Base-by-base conservation (phyloP, 805 yeast genomes). In the Metschnikowia santaceciliae region DNA sequence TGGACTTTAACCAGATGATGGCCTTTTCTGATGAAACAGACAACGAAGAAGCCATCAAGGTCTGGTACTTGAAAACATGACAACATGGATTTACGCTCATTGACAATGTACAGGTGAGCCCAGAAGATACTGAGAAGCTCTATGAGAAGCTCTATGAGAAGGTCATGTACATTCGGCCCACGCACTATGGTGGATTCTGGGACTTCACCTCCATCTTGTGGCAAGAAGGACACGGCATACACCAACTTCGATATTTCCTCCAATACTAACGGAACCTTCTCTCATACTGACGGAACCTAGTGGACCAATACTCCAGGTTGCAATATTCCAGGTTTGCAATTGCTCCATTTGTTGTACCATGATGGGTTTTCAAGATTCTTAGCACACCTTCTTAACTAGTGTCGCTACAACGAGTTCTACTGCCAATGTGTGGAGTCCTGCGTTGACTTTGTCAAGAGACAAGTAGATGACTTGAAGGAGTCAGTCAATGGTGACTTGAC, bases 141-240 rank as follows among this genome's bases (percentile, higher is more conserved):
- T 77, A 82, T 49, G 81, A 82, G 55, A 67, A 79, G 56, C 76
- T 84, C 19, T 2, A 2, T 17, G 19, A 17, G 19, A 17, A 17
- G 19, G 19, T 17, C 54, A 75, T 82, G 49, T 82, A 80, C 61
- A 78, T 83, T 45, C 71, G 86, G 39, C 83, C 83, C 23, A 84
- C 90, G 1, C 90, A 84, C 61, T 84, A 85, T 57, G 90, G 89
- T n/a, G 89, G 87, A 1, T 84, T 85, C 67, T 85, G 90, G 89
- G 88, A 83, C 61, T 84, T 85, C 64, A 84, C 90, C 10, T 76
- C 87, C 4, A 87, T 85, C 59, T 69, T 84, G 59, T 17, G 75
- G 83, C 43, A 82, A 79, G 68, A 79, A 80, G 51, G 90, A 84
- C 60, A 83, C 88, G 3, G 90, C 90, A 3, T 84, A 84, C 62